phyloP scores from a whole-genome alignment of 331 rosid genomes.

The Quercus phellos region DNA sequence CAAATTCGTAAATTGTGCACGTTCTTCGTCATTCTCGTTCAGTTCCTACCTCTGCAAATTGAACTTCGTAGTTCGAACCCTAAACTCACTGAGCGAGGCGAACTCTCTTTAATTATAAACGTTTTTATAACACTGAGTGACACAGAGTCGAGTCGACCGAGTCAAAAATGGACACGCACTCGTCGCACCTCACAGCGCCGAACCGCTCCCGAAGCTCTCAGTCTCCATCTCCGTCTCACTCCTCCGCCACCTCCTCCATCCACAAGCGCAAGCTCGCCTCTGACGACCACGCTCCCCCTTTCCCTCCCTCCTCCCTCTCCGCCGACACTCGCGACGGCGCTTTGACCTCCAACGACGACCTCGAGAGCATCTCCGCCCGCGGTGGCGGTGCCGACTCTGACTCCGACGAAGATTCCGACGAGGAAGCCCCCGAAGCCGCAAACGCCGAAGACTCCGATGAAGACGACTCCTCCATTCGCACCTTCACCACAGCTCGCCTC shows the following conservation, averaged over 20 bases:
- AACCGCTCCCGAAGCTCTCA: conserved; percentile 88
- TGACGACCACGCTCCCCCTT: conserved; percentile 89
- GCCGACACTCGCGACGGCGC: conserved; percentile 95
- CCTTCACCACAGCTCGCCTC: conserved; percentile 76
- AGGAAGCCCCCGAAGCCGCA: conserved; percentile 68
- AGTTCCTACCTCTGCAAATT: no score
- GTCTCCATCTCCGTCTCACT: conserved; percentile 90
- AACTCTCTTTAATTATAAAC: no score
- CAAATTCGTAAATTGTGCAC: no score
- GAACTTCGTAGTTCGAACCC: no score
- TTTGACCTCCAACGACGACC: conserved; percentile 83
- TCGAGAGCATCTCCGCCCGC: conserved; percentile 91
- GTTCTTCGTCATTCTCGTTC: no score
- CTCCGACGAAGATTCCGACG: conserved; percentile 77
- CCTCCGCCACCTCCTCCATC: conserved; percentile 88
- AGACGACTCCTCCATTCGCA: conserved; percentile 70
- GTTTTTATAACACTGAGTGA: no score
- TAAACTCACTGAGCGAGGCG: no score
- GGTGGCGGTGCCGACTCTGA: conserved; percentile 61
- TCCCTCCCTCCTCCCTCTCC: conserved; percentile 85
- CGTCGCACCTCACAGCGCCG: conserved; percentile 67
- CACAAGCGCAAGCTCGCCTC: conserved; percentile 80
- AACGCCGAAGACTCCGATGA: conserved; percentile 81
- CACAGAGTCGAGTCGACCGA: neutral
- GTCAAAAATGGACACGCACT: conserved; percentile 63